These are phyloP conservation scores for Curvularia verruculosa DNA, from an alignment of 2,329 filamentous ascomycete species.

Conservation along the genomic window DNA sequence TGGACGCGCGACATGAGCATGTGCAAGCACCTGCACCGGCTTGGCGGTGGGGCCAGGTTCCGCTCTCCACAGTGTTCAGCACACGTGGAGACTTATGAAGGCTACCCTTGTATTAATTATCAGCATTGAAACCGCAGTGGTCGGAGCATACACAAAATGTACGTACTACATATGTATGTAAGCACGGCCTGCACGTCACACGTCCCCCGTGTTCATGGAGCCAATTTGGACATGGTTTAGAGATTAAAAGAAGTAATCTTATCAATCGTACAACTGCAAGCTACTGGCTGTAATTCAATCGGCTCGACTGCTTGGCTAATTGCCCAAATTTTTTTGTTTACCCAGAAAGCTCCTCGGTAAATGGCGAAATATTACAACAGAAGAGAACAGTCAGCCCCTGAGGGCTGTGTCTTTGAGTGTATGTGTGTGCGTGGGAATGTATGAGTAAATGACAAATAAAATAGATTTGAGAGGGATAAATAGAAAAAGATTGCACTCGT, in stretches of 20 bases:
- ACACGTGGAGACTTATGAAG: conserved; percentile 6
- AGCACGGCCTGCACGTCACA: background rate
- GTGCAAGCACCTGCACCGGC: conserved; percentile 5
- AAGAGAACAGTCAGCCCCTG: conserved; percentile 8
- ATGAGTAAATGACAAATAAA: background rate
- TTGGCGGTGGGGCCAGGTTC: conserved; percentile 19
- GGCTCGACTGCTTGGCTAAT: conserved; percentile 7
- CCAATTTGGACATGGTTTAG: background rate
- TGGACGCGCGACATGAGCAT: conserved; percentile 9
- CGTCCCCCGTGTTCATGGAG: background rate
- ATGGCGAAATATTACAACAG: conserved; percentile 9
- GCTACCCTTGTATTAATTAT: conserved; percentile 7
- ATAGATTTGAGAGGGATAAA: background rate
- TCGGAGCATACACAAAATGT: background rate
- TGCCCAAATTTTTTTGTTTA: conserved; percentile 1
- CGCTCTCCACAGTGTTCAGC: conserved; percentile 9
- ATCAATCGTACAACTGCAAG: background rate
- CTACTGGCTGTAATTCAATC: conserved; percentile 2
- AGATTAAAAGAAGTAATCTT: background rate
- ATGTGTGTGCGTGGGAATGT: no score
- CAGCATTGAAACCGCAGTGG: conserved; percentile 4
- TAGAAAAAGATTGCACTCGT: conserved; percentile 9
- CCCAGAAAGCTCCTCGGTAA: conserved; percentile 7
- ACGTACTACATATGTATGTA: background rate
- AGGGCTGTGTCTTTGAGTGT: background rate